These are phyloP conservation scores for Linum usitatissimum DNA, from an alignment of 345 rosid genomes.

Conservation along the genomic window DNA sequence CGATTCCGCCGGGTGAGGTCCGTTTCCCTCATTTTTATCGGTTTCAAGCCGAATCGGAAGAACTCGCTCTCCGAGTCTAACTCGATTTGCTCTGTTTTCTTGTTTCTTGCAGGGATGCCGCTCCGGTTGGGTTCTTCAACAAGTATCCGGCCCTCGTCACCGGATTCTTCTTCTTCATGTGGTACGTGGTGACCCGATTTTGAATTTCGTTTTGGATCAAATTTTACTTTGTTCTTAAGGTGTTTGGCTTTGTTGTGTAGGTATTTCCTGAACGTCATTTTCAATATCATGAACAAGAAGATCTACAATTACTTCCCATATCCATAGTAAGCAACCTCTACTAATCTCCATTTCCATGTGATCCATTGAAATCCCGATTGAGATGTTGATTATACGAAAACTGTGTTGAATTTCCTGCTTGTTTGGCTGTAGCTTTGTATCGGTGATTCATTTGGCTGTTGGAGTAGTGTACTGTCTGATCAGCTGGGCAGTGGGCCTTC, in stretches of 20 bases:
- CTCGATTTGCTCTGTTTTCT: slow-evolving; percentile 24
- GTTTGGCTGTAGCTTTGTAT: slow-evolving; percentile 51
- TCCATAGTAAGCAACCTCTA: slow-evolving; percentile 60
- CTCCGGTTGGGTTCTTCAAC: slow-evolving; percentile 54
- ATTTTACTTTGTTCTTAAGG: background rate
- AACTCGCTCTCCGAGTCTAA: slow-evolving; percentile 4
- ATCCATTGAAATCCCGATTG: too few relatives aligned
- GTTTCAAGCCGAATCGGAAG: slow-evolving; percentile 12
- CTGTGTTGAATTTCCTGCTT: background rate
- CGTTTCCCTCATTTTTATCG: slow-evolving; percentile 48
- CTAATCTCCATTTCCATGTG: background rate
- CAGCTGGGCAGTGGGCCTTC: slow-evolving; percentile 92
- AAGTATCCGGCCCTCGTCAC: slow-evolving; percentile 75
- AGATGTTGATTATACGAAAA: too few relatives aligned
- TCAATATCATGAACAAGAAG: slow-evolving; percentile 97
- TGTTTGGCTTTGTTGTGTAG: slow-evolving; percentile 19
- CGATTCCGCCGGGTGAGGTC: slow-evolving; percentile 97
- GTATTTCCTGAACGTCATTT: slow-evolving; percentile 91
- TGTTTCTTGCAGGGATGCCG: slow-evolving; percentile 38
- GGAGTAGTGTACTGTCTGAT: slow-evolving; percentile 84
- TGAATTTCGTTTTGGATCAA: background rate
- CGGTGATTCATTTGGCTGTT: slow-evolving; percentile 81
- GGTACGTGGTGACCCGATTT: slow-evolving; percentile 31
- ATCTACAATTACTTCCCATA: slow-evolving; percentile 95
- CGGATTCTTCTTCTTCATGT: slow-evolving; percentile 97